Base-by-base conservation (phyloP, 1,139 yeast genomes). In the Lizanozyma gosingica region DNA sequence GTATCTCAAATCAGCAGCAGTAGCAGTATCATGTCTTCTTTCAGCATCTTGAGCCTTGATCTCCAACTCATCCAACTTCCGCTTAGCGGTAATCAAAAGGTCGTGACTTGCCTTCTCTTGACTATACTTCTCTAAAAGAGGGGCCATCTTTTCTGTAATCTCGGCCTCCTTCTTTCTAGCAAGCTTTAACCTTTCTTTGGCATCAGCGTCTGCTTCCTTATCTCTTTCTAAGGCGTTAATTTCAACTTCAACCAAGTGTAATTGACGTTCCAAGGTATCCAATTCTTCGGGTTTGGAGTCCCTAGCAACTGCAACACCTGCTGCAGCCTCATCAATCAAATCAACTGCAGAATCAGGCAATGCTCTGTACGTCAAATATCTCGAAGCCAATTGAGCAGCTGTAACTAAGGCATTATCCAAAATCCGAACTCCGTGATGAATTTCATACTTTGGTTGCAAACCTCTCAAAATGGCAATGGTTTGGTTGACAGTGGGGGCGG, bases 311-410 rank as follows among this genome's bases (percentile, higher is more conserved):
- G 97, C 97, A 38, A 92, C 98, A 43, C 95, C 80, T 2, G 98
- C 98, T 40, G 97, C 95, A 8, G 97, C 78, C 60, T 92, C 97
- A 67, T 92, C 99, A 50, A 92, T 87, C 53, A 92, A 72, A 63
- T 92, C 99, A 46, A 92, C 95, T 1, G 99, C 99, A 15, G 96
- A 86, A 61, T 92, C 99, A 4, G 99, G 99, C 52, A 94, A 73
- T 57, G 94, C 85, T 65, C 98, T 80, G 67, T 90, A 90, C 4
- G 98, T 94, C 53, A 92, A 75, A 59, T 92, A 92, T 52, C 98
- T 77, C 37, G 94, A 84, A 27, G 98, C 98, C 53, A 94, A 70
- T 60, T 86, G 95, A 18, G 98, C 95, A 42, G 98, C 97, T 33
- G 94, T 67, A 4, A 94, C 98, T 47, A 92, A 72, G 1, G 98